phyloP scores from a whole-genome alignment of 345 rosid genomes.

The Rhodamnia argentea region DNA sequence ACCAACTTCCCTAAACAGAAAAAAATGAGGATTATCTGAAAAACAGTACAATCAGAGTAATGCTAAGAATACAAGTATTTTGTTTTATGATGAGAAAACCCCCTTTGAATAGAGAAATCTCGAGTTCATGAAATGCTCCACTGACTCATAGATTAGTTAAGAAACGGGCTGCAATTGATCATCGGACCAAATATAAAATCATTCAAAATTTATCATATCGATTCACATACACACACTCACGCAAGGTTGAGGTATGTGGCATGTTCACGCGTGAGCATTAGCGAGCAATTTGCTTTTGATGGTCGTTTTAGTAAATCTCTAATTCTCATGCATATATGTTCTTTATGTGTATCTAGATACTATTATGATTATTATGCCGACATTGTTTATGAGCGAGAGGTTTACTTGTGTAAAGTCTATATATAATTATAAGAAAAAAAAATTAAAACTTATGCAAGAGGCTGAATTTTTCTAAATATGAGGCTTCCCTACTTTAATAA shows the following conservation, averaged over 20 bases:
- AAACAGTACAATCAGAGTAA: background rate
- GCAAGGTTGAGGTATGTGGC: background rate
- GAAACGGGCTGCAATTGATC: background rate
- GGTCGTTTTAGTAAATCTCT: background rate
- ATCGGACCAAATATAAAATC: background rate
- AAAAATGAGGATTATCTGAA: background rate
- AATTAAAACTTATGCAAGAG: background rate
- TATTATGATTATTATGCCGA: background rate
- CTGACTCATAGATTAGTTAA: background rate
- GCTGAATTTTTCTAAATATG: background rate
- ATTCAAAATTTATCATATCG: background rate
- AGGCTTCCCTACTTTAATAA: background rate
- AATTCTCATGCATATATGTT: background rate
- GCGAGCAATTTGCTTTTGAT: background rate
- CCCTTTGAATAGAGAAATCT: background rate
- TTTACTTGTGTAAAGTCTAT: background rate
- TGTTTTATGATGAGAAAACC: background rate
- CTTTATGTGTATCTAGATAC: background rate
- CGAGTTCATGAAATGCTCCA: background rate
- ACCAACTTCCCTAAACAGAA: constrained; percentile 36
- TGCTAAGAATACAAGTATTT: background rate
- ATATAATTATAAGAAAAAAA: background rate
- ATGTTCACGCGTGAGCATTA: background rate
- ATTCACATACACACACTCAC: background rate
- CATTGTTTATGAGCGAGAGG: background rate